Base-by-base conservation (phyloP, 305 asterid genomes). In the Stenogyne calaminthoides region DNA sequence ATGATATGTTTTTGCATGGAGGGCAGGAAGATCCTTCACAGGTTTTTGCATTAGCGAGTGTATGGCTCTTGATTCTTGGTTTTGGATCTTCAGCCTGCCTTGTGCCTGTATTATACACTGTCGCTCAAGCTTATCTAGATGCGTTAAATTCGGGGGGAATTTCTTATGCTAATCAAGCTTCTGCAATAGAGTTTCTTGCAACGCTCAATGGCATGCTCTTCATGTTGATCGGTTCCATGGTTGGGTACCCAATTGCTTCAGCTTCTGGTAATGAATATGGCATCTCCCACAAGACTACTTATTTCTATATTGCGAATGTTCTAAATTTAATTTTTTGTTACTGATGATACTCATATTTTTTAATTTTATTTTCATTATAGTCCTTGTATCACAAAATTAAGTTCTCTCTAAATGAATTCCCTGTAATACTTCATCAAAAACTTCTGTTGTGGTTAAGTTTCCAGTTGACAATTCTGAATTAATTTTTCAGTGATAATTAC, bases 1-100 rank as follows among this genome's bases (percentile, higher is more conserved):
- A 40, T 40, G 14, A 40, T 40, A 9, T 40, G 14, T 40, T 40
- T 70, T 37, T 91, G 88, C 73, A 81, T 90, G 95, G 92, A 91
- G 98, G 98, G 98, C 99, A 94, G 99, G 97, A 90, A 84, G 98
- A 94, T 78, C 92, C 90, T 78, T 86, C 97, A 29, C 99, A 91
- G 84, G 97, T 83, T 72, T 84, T 88, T 55, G 98, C 97, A 62
- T 71, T 94, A 84, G 96, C 95, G 12, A 90, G 99, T 51, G 82
- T 94, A 70, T 94, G 99, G 99, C 81, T 94, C 78, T 58, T 92
- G 86, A 83, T 92, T 80, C 95, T 94, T 65, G 88, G 96, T 66
- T 85, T 94, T 70, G 99, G 99, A 62, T 75, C 93, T 71, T 85
- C 87, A 32, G 90, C 91, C 64, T 86, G 92, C 81, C 87, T 89